phyloP scores from a whole-genome alignment of 139 green algal species.

The Astrephomene gubernaculifera region DNA sequence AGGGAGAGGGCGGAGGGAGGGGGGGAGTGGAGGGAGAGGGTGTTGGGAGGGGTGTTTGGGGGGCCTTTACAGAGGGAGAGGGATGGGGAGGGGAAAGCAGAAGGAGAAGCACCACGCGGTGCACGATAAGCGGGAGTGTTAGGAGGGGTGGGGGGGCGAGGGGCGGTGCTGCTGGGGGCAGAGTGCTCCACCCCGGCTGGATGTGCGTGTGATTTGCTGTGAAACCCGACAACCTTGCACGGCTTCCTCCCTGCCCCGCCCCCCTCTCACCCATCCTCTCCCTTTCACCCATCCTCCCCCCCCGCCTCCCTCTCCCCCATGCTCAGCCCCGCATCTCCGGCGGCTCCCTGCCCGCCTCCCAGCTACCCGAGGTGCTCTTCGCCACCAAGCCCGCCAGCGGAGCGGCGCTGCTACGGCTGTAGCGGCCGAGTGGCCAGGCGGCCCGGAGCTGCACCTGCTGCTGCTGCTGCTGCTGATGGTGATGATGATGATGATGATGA shows the following conservation, averaged over 20 bases:
- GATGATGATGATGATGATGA: no score
- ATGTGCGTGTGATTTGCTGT: neutral
- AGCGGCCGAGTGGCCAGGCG: no score
- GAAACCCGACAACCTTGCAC: neutral
- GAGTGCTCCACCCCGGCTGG: neutral
- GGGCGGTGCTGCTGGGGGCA: neutral
- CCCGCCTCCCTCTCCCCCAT: neutral
- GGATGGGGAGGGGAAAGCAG: no score
- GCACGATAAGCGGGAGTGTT: neutral
- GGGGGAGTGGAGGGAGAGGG: neutral
- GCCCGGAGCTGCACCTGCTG: no score
- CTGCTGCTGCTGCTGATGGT: no score
- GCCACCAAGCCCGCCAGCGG: conserved; percentile 56
- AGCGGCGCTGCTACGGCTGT: conserved; percentile 50
- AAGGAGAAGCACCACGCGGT: neutral
- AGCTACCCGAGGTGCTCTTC: conserved; percentile 57
- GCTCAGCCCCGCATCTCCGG: conserved; percentile 5
- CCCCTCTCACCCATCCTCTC: neutral
- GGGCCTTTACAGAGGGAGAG: neutral
- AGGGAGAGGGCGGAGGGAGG: neutral
- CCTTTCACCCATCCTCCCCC: neutral
- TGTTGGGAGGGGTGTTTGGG: no score
- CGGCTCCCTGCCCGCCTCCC: conserved; percentile 29
- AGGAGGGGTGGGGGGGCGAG: neutral
- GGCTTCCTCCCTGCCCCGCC: neutral